phyloP scores from a whole-genome alignment of 2,329 filamentous ascomycete species.

The Aspergillus niger region DNA sequence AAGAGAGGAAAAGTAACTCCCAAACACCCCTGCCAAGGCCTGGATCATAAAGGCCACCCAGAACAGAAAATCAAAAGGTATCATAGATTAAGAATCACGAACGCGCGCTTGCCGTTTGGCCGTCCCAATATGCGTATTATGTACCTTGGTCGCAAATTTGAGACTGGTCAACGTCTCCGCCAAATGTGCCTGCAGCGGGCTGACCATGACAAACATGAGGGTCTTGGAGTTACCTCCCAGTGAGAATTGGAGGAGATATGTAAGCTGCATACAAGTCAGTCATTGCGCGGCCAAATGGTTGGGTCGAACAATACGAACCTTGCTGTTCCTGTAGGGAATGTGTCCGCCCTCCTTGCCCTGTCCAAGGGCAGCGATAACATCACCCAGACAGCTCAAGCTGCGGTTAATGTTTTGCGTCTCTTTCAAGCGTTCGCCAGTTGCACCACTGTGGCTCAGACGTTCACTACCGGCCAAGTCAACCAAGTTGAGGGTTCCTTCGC shows the following conservation, averaged over 20 bases:
- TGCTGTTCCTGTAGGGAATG: constrained; percentile 93
- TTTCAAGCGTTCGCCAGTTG: constrained; percentile 81
- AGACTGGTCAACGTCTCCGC: constrained; percentile 92
- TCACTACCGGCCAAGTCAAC: constrained; percentile 95
- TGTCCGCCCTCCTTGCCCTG: constrained; percentile 75
- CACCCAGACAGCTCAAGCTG: constrained; percentile 84
- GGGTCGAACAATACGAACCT: constrained; percentile 54
- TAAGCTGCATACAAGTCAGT: constrained; percentile 59
- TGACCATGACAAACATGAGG: constrained; percentile 99
- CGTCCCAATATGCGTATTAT: constrained; percentile 87
- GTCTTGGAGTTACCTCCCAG: constrained; percentile 95
- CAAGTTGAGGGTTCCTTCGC: constrained; percentile 90
- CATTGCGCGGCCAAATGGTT: neutral
- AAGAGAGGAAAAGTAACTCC: neutral
- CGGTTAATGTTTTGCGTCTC: constrained; percentile 99
- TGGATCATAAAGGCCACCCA: constrained; percentile 8
- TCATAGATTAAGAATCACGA: constrained; percentile 34
- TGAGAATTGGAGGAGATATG: constrained; percentile 91
- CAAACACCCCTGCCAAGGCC: constrained; percentile 10
- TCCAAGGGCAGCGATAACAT: constrained; percentile 92
- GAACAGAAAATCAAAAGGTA: constrained; percentile 7
- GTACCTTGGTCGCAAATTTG: constrained; percentile 90
- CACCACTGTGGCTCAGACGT: constrained; percentile 81
- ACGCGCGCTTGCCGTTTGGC: constrained; percentile 58
- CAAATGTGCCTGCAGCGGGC: constrained; percentile 84